phyloP scores from a whole-genome alignment of 169 alveolate species.

The Eimeria praecox region DNA sequence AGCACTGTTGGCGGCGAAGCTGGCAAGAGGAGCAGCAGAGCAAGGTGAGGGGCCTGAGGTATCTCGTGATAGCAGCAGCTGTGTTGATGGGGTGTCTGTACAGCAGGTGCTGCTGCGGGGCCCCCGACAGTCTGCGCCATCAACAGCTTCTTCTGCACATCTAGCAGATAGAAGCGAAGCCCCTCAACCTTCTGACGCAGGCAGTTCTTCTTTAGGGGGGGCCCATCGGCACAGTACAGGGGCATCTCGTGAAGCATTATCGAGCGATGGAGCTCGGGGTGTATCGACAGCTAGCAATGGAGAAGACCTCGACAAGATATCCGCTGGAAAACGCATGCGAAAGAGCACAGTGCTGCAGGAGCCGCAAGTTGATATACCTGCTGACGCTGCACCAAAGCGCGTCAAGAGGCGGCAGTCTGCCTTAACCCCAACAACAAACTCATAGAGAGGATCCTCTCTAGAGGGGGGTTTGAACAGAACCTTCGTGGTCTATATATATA shows the following conservation, averaged over 20 bases:
- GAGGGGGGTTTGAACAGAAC: neutral
- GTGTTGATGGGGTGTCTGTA: slow-evolving; percentile 2
- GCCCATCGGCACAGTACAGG: neutral
- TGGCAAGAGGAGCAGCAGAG: slow-evolving; percentile 60
- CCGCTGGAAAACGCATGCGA: slow-evolving; percentile 67
- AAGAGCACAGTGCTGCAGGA: slow-evolving; percentile 61
- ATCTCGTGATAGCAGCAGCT: slow-evolving; percentile 1
- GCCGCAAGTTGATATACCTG: neutral
- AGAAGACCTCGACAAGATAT: slow-evolving; percentile 14
- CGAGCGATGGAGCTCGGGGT: neutral
- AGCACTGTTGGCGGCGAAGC: slow-evolving; percentile 54
- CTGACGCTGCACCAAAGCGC: slow-evolving; percentile 33
- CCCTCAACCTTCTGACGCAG: neutral
- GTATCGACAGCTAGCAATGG: neutral
- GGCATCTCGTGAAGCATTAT: neutral
- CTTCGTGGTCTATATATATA: too few relatives aligned
- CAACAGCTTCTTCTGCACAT: neutral
- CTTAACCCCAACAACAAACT: neutral
- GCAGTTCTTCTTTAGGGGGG: neutral
- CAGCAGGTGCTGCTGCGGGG: neutral
- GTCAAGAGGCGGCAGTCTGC: slow-evolving; percentile 66
- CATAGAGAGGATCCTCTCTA: neutral
- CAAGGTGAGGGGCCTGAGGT: neutral
- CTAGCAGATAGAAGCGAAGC: neutral
- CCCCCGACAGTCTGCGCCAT: neutral